Percentiles rank a stretch among this genome's conserved stretches.
Evolutionary conservation across 306 rosid genomes (phyloP).

Genomic region (Vachellia pachyceras): DNA sequence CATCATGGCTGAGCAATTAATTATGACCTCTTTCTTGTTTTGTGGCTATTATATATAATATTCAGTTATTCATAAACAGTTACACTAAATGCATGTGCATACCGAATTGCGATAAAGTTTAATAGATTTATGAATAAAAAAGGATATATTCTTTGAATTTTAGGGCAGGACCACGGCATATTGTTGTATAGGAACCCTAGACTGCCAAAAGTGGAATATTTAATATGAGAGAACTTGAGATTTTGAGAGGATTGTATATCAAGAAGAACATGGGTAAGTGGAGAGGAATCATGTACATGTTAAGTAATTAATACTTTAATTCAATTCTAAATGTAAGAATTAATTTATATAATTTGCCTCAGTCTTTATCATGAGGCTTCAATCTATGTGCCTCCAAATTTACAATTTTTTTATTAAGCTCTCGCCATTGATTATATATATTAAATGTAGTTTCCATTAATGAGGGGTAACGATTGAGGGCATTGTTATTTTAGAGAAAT

Average conservation of each 20-base stretch:
- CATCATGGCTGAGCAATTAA: constrained; percentile 21
- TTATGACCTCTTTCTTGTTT: neutral
- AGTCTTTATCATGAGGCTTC: no score
- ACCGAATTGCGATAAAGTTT: constrained; percentile 14
- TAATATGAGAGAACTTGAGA: neutral
- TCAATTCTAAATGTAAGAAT: no score
- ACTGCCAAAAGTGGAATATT: constrained; percentile 17
- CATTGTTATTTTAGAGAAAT: no score
- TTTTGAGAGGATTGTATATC: constrained; percentile 35
- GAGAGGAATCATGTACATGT: constrained; percentile 58
- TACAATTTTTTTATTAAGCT: no score
- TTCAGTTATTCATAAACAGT: neutral
- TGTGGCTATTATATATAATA: neutral
- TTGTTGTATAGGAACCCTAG: constrained; percentile 41
- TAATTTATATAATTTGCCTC: no score
- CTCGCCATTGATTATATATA: no score
- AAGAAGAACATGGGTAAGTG: constrained; percentile 64
- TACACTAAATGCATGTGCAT: neutral
- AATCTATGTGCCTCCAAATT: no score
- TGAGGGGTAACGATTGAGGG: no score
- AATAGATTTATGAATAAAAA: neutral
- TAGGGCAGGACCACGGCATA: constrained; percentile 57
- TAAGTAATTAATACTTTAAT: constrained; percentile 32
- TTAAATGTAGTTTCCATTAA: no score
- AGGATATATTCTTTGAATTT: constrained; percentile 5